Evolutionary conservation across 176 grass and related monocot species (phyloP).

Genomic region (Zea luxurians): DNA sequence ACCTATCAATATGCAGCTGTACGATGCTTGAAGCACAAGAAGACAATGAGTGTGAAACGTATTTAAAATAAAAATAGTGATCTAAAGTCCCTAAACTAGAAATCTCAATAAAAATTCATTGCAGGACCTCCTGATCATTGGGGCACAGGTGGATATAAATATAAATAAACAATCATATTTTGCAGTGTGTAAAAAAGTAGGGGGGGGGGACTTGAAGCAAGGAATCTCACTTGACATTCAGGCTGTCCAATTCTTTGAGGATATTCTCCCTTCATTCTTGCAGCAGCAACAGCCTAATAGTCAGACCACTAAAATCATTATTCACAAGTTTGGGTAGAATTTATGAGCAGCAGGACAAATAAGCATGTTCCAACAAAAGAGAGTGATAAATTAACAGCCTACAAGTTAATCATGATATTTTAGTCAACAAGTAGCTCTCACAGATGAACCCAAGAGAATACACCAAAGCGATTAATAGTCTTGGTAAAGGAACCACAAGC

Average conservation of each 20-base stretch:
- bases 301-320: slow-evolving; percentile 35
- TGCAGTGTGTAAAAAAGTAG: slow-evolving; percentile 1
- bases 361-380: slow-evolving; percentile 26
- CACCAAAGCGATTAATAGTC: background rate
- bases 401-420: slow-evolving; percentile 22
- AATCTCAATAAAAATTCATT: slow-evolving; percentile 14
- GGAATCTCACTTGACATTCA: slow-evolving; percentile 74
- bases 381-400: background rate
- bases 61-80: slow-evolving; percentile 10
- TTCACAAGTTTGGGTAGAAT: slow-evolving; percentile 26
- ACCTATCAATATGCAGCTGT: background rate
- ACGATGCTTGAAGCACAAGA: slow-evolving; percentile 1
- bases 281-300: slow-evolving; percentile 75
- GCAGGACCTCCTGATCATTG: background rate
- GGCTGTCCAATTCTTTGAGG: slow-evolving; percentile 79
- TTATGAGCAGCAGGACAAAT: slow-evolving; percentile 12
- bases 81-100: background rate
- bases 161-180: slow-evolving; percentile 4
- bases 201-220: background rate
- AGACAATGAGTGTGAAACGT: background rate
- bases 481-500: background rate
- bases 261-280: slow-evolving; percentile 85
- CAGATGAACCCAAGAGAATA: slow-evolving; percentile 15
- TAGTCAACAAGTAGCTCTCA: background rate
- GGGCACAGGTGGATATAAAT: slow-evolving; percentile 8